Base-by-base conservation (phyloP, 345 rosid species). In the Salix arbutifolia region DNA sequence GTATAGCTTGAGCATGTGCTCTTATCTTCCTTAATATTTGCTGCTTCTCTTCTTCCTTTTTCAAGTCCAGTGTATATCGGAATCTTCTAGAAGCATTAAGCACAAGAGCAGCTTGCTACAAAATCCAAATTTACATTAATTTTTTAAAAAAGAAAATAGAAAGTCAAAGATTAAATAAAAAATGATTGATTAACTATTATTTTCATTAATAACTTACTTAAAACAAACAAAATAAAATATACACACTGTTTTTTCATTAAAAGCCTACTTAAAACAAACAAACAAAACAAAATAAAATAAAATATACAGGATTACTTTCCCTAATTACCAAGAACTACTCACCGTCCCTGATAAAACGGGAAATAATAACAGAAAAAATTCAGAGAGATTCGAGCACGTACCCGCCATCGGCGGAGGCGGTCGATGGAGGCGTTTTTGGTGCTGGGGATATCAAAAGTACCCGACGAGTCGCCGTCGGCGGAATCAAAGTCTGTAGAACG, bases 31-130 rank as follows among this genome's bases (percentile, higher is more conserved):
- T 86, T 76, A 89, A 83, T 37, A 87, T 86, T 65, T 84, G 84
- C 75, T 86, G 90, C 76, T 86, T 88, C 78, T 94, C 90, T 79
- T 91, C 98, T 84, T 91, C 96, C 89, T 86, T 90, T 25, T 90
- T 91, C 73, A 96, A 90, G 86, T 96, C 98, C 90, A 96, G 69
- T 9, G 99, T 96, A 83, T 96, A 96, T 31, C 99, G 94, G 75
- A 96, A 94, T 31, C 99, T 89, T 70, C 99, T 97, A 0, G 97
- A 92, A 16, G 97, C 97, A 88, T 96, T 94, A 78, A 96, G 88
- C 23, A 94, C 99, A 33, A 96, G 93, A 4, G 99, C 95, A 6
- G 99, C 99, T 90, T 89, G 93, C 98, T 96, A 31, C 70, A 23
- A 37, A 40, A 69, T 26, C 19, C 37, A 48, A n/a, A 48, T 46